Evolutionary conservation across 2,329 filamentous ascomycete genomes (phyloP).

Genomic region (Fusarium begoniae): DNA sequence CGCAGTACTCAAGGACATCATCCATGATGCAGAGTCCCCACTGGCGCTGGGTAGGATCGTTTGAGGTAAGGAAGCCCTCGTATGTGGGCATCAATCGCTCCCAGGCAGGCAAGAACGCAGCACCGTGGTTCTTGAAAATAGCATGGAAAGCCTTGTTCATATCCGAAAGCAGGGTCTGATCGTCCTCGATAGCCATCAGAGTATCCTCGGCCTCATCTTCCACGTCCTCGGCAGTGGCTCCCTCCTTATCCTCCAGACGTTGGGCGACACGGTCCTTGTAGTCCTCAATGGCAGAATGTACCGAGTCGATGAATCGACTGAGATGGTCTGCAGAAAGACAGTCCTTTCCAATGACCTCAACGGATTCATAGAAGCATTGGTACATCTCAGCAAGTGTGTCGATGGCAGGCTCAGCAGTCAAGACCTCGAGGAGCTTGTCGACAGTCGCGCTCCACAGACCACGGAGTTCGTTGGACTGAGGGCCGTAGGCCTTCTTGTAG

Average conservation of each 20-base stretch:
- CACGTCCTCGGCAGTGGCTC: conserved; percentile 80
- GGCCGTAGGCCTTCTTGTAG: conserved; percentile 91
- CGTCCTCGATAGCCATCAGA: conserved; percentile 92
- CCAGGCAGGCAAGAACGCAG: conserved; percentile 86
- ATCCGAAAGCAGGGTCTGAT: conserved; percentile 94
- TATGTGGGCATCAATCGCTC: conserved; percentile 87
- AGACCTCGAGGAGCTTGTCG: conserved; percentile 90
- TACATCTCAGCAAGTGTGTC: conserved; percentile 99
- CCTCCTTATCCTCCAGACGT: conserved; percentile 82
- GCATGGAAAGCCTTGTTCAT: conserved; percentile 99
- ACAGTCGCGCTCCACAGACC: conserved; percentile 86
- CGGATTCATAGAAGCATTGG: conserved; percentile 98
- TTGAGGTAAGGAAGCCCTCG: conserved; percentile 81
- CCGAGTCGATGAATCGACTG: conserved; percentile 85
- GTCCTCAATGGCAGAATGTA: conserved; percentile 86
- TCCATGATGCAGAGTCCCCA: conserved; percentile 99
- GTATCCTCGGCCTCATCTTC: conserved; percentile 90
- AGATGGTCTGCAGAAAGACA: conserved; percentile 83
- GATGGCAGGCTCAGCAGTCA: conserved; percentile 92
- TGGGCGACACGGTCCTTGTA: conserved; percentile 88
- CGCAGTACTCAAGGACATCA: conserved; percentile 97
- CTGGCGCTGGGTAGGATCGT: conserved; percentile 90
- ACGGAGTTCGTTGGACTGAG: conserved; percentile 80
- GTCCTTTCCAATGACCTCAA: conserved; percentile 90
- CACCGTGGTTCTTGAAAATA: conserved; percentile 96